A percentile compares a stretch with the other conserved stretches of the same genome.
phyloP scores from a whole-genome alignment of 345 rosid species.

The Linum usitatissimum region DNA sequence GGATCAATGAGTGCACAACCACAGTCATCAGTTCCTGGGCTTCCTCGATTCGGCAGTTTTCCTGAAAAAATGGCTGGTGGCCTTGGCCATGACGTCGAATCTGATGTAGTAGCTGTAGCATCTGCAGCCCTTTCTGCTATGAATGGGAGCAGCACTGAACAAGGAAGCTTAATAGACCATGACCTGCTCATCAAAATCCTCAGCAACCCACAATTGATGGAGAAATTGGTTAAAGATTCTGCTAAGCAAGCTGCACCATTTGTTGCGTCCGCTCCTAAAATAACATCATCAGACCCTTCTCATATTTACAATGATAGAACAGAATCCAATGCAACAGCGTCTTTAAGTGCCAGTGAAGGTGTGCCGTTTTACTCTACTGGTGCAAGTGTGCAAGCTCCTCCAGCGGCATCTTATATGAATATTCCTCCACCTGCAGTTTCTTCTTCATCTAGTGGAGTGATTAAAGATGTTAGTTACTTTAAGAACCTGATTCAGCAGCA shows the following conservation, averaged over 20 bases:
- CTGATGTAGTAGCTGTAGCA: slow-evolving; percentile 54
- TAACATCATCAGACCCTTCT: slow-evolving; percentile 24
- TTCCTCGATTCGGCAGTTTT: slow-evolving; percentile 18
- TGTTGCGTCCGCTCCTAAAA: slow-evolving; percentile 13
- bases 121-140: slow-evolving; percentile 59
- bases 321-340: slow-evolving; percentile 26
- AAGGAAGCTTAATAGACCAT: slow-evolving; percentile 58
- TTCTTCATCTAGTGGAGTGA: slow-evolving; percentile 25
- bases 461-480: slow-evolving; percentile 69
- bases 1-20: slow-evolving; percentile 29
- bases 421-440: slow-evolving; percentile 10
- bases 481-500: slow-evolving; percentile 96
- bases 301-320: slow-evolving; percentile 27
- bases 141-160: slow-evolving; percentile 49
- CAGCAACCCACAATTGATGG: slow-evolving; percentile 64
- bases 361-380: background rate
- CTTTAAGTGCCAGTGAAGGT: background rate
- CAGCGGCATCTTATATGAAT: background rate
- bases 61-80: slow-evolving; percentile 32
- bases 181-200: slow-evolving; percentile 74
- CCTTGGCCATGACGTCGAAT: slow-evolving; percentile 28
- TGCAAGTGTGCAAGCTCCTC: background rate
- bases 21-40: slow-evolving; percentile 24
- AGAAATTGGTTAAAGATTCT: slow-evolving; percentile 48
- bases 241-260: slow-evolving; percentile 22